A percentile compares a stretch with the other conserved stretches of the same genome.
phyloP scores from a whole-genome alignment of 768 basidiomycete species.

The Tricholoma furcatifolium region DNA sequence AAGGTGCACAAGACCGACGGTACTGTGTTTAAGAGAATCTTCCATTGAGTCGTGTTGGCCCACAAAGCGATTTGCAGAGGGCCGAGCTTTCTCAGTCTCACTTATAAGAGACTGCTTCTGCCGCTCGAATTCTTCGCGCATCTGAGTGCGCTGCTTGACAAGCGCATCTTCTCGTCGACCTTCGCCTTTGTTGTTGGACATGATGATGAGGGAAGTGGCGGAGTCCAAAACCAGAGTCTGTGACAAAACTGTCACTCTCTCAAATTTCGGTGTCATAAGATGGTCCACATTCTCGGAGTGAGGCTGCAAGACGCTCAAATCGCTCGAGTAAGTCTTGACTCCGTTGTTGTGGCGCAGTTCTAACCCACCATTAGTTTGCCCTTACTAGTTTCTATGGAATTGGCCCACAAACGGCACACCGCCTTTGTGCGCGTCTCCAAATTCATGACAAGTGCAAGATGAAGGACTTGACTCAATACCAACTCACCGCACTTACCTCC shows the following conservation, averaged over 20 bases:
- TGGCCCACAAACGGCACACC: constrained; percentile 68
- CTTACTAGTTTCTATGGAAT: constrained; percentile 89
- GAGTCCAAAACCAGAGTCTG: constrained; percentile 24
- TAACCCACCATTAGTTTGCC: constrained; percentile 63
- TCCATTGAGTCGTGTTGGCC: constrained; percentile 95
- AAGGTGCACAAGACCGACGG: constrained; percentile 86
- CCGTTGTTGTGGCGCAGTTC: constrained; percentile 33
- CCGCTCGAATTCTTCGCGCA: constrained; percentile 79
- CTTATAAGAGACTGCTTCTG: constrained; percentile 79
- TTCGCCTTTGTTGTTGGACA: constrained; percentile 79
- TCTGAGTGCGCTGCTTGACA: constrained; percentile 75
- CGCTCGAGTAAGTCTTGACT: constrained; percentile 57
- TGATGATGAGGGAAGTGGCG: constrained; percentile 46
- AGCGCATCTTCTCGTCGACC: constrained; percentile 86
- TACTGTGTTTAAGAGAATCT: constrained; percentile 86
- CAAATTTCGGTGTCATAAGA: constrained; percentile 26
- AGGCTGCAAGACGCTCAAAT: constrained; percentile 75
- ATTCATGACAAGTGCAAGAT: constrained; percentile 87
- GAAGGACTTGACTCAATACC: constrained; percentile 76
- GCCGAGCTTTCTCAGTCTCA: constrained; percentile 92
- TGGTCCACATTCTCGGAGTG: constrained; percentile 89
- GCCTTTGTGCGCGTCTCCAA: constrained; percentile 88
- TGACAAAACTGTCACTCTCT: constrained; percentile 13
- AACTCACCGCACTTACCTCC: constrained; percentile 90
- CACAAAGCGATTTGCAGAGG: constrained; percentile 85